phyloP scores from a whole-genome alignment of 169 alveolate species.

The Plasmodium malariae region DNA sequence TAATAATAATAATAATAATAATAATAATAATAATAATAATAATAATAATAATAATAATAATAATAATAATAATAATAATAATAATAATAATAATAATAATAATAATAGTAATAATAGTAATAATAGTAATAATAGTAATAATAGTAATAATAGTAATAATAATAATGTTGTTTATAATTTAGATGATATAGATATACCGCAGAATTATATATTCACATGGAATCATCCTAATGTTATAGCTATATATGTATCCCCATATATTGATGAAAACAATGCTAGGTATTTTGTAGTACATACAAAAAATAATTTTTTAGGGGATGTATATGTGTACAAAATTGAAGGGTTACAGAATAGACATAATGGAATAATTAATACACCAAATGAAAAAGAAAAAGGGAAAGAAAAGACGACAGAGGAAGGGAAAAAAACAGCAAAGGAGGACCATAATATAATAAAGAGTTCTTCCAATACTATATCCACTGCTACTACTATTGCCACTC shows the following conservation, averaged over 20 bases:
- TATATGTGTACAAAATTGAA: conserved; percentile 37
- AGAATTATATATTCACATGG: conserved; percentile 30
- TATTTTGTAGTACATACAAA: conserved; percentile 56
- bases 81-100: no score
- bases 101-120: no score
- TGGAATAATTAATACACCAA: no score
- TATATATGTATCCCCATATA: conserved; percentile 34
- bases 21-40: no score
- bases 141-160: no score
- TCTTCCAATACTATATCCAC: no score
- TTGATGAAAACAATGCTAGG: conserved; percentile 13
- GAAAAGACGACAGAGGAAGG: neutral
- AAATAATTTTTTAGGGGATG: conserved; percentile 58
- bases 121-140: no score
- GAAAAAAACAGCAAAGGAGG: neutral
- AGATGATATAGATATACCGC: conserved; percentile 19
- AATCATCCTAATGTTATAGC: conserved; percentile 53
- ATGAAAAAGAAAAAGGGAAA: neutral
- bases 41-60: no score
- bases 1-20: no score
- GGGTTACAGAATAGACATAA: neutral
- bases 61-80: no score
- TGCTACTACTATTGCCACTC: no score
- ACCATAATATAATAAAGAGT: no score
- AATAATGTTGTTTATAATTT: neutral